phyloP scores from a whole-genome alignment of 257 asterid species.

The Penstemon newberryi region DNA sequence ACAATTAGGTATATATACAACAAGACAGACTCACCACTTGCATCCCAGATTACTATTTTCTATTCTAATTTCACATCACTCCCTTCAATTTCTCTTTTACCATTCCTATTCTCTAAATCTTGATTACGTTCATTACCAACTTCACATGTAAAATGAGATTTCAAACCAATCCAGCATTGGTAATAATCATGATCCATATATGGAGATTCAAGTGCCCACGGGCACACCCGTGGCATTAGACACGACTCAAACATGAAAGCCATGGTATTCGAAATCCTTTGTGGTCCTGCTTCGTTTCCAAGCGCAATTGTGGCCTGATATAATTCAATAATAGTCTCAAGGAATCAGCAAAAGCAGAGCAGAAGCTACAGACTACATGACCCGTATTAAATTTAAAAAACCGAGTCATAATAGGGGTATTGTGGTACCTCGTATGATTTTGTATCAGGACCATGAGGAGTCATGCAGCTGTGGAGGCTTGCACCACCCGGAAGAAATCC shows the following conservation, averaged over 20 bases:
- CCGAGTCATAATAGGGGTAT: not conserved
- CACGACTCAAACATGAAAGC: constrained; percentile 99
- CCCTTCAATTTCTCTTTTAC: constrained; percentile 25
- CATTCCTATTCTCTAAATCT: constrained; percentile 32
- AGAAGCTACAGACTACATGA: not conserved
- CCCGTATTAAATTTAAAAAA: not conserved
- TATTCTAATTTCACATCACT: not conserved
- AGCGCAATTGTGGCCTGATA: constrained; percentile 71
- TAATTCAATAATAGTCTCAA: constrained; percentile 8
- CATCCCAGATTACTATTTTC: not conserved
- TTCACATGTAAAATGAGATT: constrained; percentile 68
- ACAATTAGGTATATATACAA: not conserved
- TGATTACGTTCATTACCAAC: constrained; percentile 19
- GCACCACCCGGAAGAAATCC: constrained; percentile 98
- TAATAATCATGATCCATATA: constrained; percentile 78
- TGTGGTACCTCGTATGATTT: constrained; percentile 80
- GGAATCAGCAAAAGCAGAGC: constrained; percentile 11
- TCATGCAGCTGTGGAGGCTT: constrained; percentile 99
- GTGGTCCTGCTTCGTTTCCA: constrained; percentile 76
- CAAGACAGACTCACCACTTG: constrained; percentile 9
- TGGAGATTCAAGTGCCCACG: constrained; percentile 88
- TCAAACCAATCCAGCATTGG: constrained; percentile 95
- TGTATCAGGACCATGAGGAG: constrained; percentile 98
- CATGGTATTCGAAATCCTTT: constrained; percentile 62
- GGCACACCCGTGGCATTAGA: constrained; percentile 85